Conservation (phyloP, 1,139 yeast genomes). For the Kodamaea anthophila region DNA sequence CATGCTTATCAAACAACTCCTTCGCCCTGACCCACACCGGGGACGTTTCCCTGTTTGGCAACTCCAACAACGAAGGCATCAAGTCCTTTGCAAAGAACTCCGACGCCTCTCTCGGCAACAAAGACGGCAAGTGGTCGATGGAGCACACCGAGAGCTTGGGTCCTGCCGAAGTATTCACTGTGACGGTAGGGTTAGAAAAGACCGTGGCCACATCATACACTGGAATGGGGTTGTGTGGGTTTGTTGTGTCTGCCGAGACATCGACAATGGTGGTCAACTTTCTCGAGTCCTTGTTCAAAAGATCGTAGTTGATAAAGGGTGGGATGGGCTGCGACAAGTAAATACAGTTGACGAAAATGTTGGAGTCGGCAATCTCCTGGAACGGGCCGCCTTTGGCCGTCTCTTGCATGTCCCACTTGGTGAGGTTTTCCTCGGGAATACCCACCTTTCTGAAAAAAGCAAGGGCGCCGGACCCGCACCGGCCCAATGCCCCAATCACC, state of each 20-base stretch:
- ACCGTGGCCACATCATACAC: constrained; percentile 86
- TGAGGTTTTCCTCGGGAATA: constrained; percentile 73
- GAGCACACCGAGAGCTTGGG: constrained; percentile 88
- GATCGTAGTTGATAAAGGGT: constrained; percentile 72
- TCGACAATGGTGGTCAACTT: constrained; percentile 88
- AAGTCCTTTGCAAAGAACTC: constrained; percentile 84
- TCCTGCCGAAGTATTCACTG: constrained; percentile 69
- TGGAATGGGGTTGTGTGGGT: constrained; percentile 96
- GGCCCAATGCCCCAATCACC: constrained; percentile 94
- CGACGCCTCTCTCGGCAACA: constrained; percentile 94
- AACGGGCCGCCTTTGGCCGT: constrained; percentile 97
- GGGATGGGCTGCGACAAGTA: constrained; percentile 90
- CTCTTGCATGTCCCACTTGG: constrained; percentile 96
- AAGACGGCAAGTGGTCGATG: constrained; percentile 94
- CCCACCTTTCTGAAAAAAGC: constrained; percentile 80
- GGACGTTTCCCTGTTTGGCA: constrained; percentile 73
- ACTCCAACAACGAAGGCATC: constrained; percentile 78
- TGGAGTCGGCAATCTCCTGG: constrained; percentile 80
- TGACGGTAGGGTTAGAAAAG: constrained; percentile 84
- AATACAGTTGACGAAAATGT: constrained; percentile 91
- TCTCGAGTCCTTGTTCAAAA: constrained; percentile 61
- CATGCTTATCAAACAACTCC: constrained; percentile 76
- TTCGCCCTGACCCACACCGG: constrained; percentile 92
- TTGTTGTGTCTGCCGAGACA: constrained; percentile 97
- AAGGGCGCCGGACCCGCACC: constrained; percentile 98